Evolutionary conservation across 495 filamentous ascomycete genomes (phyloP).

Genomic region (Friedmanniomyces simplex): DNA sequence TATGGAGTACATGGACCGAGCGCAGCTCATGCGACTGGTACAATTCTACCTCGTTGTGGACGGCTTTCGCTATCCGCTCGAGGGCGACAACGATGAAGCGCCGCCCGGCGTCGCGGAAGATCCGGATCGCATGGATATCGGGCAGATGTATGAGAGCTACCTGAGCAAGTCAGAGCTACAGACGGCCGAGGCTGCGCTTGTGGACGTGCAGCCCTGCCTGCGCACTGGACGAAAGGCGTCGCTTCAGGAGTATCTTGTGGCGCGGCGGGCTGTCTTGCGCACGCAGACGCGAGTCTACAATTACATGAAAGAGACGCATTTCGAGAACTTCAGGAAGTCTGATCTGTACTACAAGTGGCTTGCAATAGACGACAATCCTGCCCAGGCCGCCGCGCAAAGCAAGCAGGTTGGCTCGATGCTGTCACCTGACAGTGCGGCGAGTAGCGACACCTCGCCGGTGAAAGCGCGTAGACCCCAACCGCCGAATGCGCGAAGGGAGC

Average conservation of each 20-base stretch:
- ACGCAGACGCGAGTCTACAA: slow-evolving; percentile 77
- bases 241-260: slow-evolving; percentile 69
- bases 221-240: slow-evolving; percentile 64
- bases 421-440: slow-evolving; percentile 9
- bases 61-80: slow-evolving; percentile 89
- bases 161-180: slow-evolving; percentile 72
- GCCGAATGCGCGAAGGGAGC: slow-evolving; percentile 14
- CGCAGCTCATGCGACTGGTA: slow-evolving; percentile 73
- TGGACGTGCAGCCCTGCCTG: slow-evolving; percentile 65
- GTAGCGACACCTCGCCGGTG: slow-evolving; percentile 16
- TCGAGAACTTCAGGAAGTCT: slow-evolving; percentile 77
- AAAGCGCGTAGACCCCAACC: slow-evolving; percentile 6
- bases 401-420: slow-evolving; percentile 22
- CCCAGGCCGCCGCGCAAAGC: slow-evolving; percentile 8
- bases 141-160: slow-evolving; percentile 83
- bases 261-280: slow-evolving; percentile 67
- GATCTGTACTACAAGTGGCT: slow-evolving; percentile 93
- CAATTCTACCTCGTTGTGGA: slow-evolving; percentile 99
- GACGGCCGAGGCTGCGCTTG: slow-evolving; percentile 55
- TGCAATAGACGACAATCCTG: slow-evolving; percentile 70
- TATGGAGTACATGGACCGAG: slow-evolving; percentile 99
- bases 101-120: slow-evolving; percentile 54
- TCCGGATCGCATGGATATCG: slow-evolving; percentile 75
- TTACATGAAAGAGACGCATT: slow-evolving; percentile 67
- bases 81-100: slow-evolving; percentile 64